phyloP scores from a whole-genome alignment of 805 yeast genomes.

The Candida vaughaniae region DNA sequence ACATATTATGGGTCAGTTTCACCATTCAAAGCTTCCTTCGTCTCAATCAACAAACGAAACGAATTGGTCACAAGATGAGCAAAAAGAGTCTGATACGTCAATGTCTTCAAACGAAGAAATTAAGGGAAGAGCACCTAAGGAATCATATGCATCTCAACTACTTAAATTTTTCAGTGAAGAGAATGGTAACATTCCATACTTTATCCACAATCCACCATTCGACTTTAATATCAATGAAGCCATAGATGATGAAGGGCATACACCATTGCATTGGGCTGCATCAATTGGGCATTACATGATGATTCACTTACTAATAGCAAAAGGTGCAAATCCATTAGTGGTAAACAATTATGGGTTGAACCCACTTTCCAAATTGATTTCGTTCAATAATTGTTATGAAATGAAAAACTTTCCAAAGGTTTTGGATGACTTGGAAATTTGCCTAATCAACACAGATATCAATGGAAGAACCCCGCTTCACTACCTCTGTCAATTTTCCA shows the following conservation, averaged over 20 bases:
- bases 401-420: slow-evolving; percentile 77
- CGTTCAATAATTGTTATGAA: slow-evolving; percentile 85
- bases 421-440: slow-evolving; percentile 70
- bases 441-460: slow-evolving; percentile 74
- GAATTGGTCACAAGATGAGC: slow-evolving; percentile 44
- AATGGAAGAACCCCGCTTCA: slow-evolving; percentile 79
- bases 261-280: slow-evolving; percentile 97
- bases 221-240: slow-evolving; percentile 71
- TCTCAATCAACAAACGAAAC: slow-evolving; percentile 45
- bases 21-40: slow-evolving; percentile 19
- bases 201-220: slow-evolving; percentile 60
- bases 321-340: slow-evolving; percentile 65
- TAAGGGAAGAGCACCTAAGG: slow-evolving; percentile 39
- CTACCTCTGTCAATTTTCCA: slow-evolving; percentile 72
- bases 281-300: slow-evolving; percentile 85
- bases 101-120: slow-evolving; percentile 29
- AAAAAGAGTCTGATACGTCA: slow-evolving; percentile 42
- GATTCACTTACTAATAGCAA: slow-evolving; percentile 69
- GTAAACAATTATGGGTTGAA: slow-evolving; percentile 73
- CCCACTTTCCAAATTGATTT: slow-evolving; percentile 79
- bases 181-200: slow-evolving; percentile 54
- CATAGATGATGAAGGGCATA: slow-evolving; percentile 92
- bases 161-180: slow-evolving; percentile 44
- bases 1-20: slow-evolving; percentile 18
- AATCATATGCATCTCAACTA: slow-evolving; percentile 37